A percentile compares a stretch with the other conserved stretches of the same genome.
Evolutionary conservation across 2,329 filamentous ascomycete species (phyloP).

Genomic region (Berkeleyomyces rouxiae): DNA sequence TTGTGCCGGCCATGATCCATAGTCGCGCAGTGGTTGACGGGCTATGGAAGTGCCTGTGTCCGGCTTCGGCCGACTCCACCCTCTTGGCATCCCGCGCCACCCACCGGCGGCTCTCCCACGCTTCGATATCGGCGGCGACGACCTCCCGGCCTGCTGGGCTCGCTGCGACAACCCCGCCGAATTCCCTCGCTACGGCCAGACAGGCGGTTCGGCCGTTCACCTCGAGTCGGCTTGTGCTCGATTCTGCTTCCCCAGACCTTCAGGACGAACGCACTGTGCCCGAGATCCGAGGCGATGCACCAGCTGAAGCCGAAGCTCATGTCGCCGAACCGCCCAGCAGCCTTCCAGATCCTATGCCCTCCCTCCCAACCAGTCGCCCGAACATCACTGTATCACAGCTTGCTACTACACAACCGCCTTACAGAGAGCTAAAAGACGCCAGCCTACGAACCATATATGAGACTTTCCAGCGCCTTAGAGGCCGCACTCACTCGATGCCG

Average conservation of each 20-base stretch:
- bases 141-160: not conserved
- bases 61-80: conserved; percentile 21
- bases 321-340: not conserved
- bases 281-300: not conserved
- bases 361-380: not conserved
- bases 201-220: not conserved
- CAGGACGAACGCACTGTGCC: not conserved
- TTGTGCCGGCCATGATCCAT: not conserved
- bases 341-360: not conserved
- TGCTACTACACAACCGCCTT: not conserved
- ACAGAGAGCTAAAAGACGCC: conserved; percentile 19
- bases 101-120: not conserved
- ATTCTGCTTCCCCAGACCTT: not conserved
- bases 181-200: not conserved
- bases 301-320: not conserved
- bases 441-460: conserved; percentile 29
- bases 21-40: conserved; percentile 27
- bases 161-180: not conserved
- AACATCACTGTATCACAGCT: conserved; percentile 10
- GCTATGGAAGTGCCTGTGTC: conserved; percentile 48
- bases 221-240: not conserved
- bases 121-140: not conserved
- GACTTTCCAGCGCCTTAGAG: conserved; percentile 26
- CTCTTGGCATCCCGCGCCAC: not conserved
- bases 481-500: conserved; percentile 16